These are phyloP conservation scores for Bjerkandera adusta DNA, from an alignment of 1,284 basidiomycete genomes.

Conservation along the genomic window DNA sequence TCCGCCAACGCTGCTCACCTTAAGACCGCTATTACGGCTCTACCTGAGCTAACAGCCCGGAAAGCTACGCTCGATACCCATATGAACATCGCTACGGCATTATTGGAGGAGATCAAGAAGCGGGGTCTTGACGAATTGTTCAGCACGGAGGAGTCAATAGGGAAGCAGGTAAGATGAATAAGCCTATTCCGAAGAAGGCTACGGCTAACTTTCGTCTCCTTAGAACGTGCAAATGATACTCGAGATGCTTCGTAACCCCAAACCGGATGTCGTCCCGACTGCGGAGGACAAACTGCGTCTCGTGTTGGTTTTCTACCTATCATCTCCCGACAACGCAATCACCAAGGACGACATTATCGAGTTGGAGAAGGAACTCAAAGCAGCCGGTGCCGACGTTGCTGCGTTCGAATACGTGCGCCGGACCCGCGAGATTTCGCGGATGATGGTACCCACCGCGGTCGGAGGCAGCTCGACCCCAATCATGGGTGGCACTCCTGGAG, in stretches of 20 bases:
- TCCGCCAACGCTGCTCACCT: slow-evolving; percentile 93
- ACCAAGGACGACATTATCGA: slow-evolving; percentile 87
- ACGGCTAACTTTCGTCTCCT: slow-evolving; percentile 3
- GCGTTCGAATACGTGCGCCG: slow-evolving; percentile 94
- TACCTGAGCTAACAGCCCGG: slow-evolving; percentile 96
- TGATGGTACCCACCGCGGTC: slow-evolving; percentile 55
- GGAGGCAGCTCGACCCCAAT: slow-evolving; percentile 76
- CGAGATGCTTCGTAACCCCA: slow-evolving; percentile 73
- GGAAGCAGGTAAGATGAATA: slow-evolving; percentile 67
- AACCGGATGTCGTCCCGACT: slow-evolving; percentile 65
- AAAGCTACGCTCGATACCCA: slow-evolving; percentile 97
- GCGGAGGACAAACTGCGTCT: slow-evolving; percentile 90
- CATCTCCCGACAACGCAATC: slow-evolving; percentile 76
- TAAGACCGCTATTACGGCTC: slow-evolving; percentile 96
- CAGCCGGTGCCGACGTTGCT: slow-evolving; percentile 75
- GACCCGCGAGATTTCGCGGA: slow-evolving; percentile 87
- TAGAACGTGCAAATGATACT: slow-evolving; percentile 81
- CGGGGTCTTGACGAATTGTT: slow-evolving; percentile 96
- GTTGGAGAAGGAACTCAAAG: slow-evolving; percentile 83
- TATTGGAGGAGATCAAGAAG: slow-evolving; percentile 95
- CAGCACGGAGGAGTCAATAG: slow-evolving; percentile 91
- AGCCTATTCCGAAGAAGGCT: no score
- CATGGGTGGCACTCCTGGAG: slow-evolving; percentile 64
- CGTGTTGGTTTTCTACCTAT: slow-evolving; percentile 92
- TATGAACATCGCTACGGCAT: slow-evolving; percentile 98